Conservation (phyloP, 2,329 filamentous ascomycete species). For the Pseudogymnoascus sp. region DNA sequence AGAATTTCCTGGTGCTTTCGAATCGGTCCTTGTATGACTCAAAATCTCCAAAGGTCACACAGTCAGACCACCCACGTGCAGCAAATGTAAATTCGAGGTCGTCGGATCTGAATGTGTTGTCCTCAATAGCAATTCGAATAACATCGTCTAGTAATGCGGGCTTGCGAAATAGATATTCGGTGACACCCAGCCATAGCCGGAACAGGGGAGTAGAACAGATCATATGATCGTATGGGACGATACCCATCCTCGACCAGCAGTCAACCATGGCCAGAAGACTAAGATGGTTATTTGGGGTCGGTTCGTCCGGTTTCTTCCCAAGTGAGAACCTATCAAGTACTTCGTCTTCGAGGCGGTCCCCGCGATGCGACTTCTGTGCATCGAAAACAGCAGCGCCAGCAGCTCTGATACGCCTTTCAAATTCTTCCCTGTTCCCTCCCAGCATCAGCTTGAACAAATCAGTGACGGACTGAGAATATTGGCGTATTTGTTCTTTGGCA, state of each 20-base stretch:
- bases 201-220: slow-evolving; percentile 98
- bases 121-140: slow-evolving; percentile 77
- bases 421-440: slow-evolving; percentile 68
- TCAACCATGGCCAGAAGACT: slow-evolving; percentile 94
- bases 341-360: slow-evolving; percentile 69
- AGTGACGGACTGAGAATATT: slow-evolving; percentile 88
- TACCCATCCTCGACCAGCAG: slow-evolving; percentile 91
- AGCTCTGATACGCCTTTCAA: slow-evolving; percentile 67
- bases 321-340: slow-evolving; percentile 86
- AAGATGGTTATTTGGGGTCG: slow-evolving; percentile 88
- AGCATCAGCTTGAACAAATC: slow-evolving; percentile 97
- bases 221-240: slow-evolving; percentile 98
- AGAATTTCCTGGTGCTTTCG: slow-evolving; percentile 82
- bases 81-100: slow-evolving; percentile 98
- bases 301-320: slow-evolving; percentile 49
- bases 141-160: slow-evolving; percentile 73
- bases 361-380: slow-evolving; percentile 47
- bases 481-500: slow-evolving; percentile 83
- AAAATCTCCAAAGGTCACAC: slow-evolving; percentile 85
- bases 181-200: slow-evolving; percentile 93
- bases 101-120: slow-evolving; percentile 88
- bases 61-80: slow-evolving; percentile 90
- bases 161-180: slow-evolving; percentile 89
- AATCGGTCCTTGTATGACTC: slow-evolving; percentile 90
- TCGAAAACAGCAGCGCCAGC: slow-evolving; percentile 70